phyloP scores from a whole-genome alignment of 2,329 filamentous ascomycete species.

The Cladophialophora yegresii region DNA sequence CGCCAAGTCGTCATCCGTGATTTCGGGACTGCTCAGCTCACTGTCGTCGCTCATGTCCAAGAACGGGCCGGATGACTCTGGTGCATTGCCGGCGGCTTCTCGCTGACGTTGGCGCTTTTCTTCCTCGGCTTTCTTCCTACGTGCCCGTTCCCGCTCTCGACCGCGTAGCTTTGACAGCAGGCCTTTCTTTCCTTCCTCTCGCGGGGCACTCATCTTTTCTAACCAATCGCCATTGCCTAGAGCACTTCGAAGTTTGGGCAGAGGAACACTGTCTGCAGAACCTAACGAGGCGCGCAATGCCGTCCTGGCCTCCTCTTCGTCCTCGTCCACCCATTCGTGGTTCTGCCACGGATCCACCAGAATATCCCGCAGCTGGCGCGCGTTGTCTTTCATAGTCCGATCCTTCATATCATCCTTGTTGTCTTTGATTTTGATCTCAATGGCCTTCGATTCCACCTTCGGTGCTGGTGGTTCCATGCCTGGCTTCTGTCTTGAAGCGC shows the following conservation, averaged over 20 bases:
- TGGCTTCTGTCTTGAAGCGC: conserved; percentile 39
- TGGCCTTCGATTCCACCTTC: conserved; percentile 68
- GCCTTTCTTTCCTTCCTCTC: conserved; percentile 42
- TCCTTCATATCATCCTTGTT: conserved; percentile 55
- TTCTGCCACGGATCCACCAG: conserved; percentile 81
- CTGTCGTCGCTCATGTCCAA: conserved; percentile 31
- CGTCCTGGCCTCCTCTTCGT: conserved; percentile 57
- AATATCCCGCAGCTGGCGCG: conserved; percentile 72
- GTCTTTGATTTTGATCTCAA: conserved; percentile 80
- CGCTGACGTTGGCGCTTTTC: conserved; percentile 32
- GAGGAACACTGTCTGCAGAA: conserved; percentile 41
- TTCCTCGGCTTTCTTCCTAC: conserved; percentile 36
- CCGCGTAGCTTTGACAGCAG: conserved; percentile 35
- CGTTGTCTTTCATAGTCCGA: conserved; percentile 66
- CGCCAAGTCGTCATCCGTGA: conserved; percentile 27
- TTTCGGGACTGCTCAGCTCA: conserved; percentile 31
- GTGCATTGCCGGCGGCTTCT: conserved; percentile 15
- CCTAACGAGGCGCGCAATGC: conserved; percentile 60
- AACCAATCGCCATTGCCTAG: conserved; percentile 63
- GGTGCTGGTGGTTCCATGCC: conserved; percentile 45
- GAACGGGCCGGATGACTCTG: conserved; percentile 8
- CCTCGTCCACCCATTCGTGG: conserved; percentile 79
- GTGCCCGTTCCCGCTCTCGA: conserved; percentile 35
- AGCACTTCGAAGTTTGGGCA: conserved; percentile 55
- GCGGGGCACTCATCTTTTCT: conserved; percentile 62